Evolutionary conservation across 225 moss, liverwort and hornwort genomes (phyloP).

Genomic region (Marchantia polymorpha): DNA sequence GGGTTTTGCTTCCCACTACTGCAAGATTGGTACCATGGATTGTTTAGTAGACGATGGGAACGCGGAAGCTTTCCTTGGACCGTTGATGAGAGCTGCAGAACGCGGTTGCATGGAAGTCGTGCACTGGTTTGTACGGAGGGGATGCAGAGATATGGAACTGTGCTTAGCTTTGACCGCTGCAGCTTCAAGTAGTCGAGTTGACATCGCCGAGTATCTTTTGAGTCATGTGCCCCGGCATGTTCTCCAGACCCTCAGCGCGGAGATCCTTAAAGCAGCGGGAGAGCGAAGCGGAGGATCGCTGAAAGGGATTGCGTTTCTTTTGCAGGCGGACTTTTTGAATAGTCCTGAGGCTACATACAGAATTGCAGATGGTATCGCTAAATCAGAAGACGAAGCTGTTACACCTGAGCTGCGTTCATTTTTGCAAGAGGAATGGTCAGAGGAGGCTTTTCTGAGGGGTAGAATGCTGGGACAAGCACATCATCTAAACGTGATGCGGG

Average conservation of each 20-base stretch:
- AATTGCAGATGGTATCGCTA: slow-evolving; percentile 91
- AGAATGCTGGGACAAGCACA: slow-evolving; percentile 75
- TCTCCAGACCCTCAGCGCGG: slow-evolving; percentile 80
- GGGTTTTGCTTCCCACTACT: slow-evolving; percentile 94
- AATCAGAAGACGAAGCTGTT: slow-evolving; percentile 88
- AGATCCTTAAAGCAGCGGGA: slow-evolving; percentile 95
- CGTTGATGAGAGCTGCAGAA: slow-evolving; percentile 96
- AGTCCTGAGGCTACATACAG: slow-evolving; percentile 80
- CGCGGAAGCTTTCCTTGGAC: slow-evolving; percentile 85
- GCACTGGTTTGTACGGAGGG: slow-evolving; percentile 92
- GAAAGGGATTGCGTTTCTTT: slow-evolving; percentile 85
- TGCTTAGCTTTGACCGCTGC: slow-evolving; percentile 94
- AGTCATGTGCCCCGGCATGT: slow-evolving; percentile 90
- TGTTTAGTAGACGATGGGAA: slow-evolving; percentile 91
- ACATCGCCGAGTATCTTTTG: slow-evolving; percentile 82
- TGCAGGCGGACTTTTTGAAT: slow-evolving; percentile 90
- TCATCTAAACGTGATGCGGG: slow-evolving; percentile 94
- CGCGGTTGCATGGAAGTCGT: slow-evolving; percentile 97
- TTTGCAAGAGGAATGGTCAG: slow-evolving; percentile 82
- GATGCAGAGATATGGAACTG: slow-evolving; percentile 91
- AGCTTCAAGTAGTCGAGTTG: slow-evolving; percentile 86
- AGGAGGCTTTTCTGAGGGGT: slow-evolving; percentile 79
- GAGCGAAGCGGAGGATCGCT: slow-evolving; percentile 87
- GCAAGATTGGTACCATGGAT: slow-evolving; percentile 94
- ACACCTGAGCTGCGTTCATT: slow-evolving; percentile 73